Percentiles rank a stretch among this genome's conserved stretches.
phyloP scores from a whole-genome alignment of 2,329 filamentous ascomycete species.

The Colletotrichum lupini region DNA sequence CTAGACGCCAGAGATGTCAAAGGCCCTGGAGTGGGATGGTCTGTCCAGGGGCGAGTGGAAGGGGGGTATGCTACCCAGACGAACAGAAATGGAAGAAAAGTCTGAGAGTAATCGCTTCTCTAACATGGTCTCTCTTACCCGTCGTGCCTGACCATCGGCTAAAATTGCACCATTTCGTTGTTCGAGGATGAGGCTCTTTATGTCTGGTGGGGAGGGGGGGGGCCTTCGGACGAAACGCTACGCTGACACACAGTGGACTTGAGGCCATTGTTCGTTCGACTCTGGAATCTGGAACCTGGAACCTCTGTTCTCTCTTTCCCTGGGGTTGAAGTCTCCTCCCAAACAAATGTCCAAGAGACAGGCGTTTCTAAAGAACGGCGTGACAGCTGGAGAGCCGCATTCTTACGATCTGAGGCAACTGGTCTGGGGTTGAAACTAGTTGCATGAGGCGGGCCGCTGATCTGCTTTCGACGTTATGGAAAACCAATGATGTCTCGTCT shows the following conservation, averaged over 20 bases:
- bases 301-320: neutral
- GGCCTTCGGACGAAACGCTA: constrained; percentile 6
- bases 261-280: neutral
- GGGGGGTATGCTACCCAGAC: neutral
- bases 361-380: neutral
- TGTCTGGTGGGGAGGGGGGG: neutral
- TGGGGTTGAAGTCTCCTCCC: neutral
- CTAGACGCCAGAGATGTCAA: neutral
- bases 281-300: neutral
- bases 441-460: neutral
- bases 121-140: neutral
- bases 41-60: neutral
- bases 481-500: neutral
- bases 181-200: neutral
- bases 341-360: neutral
- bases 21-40: neutral
- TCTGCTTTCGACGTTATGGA: neutral
- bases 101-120: neutral
- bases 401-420: neutral
- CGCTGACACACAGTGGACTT: neutral
- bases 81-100: neutral
- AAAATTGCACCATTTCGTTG: neutral
- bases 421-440: neutral
- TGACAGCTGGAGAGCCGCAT: neutral
- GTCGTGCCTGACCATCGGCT: neutral